Percentiles rank a stretch among this genome's conserved stretches.
phyloP scores from a whole-genome alignment of 208 protist genomes.

The Wallacemonas collosoma region DNA sequence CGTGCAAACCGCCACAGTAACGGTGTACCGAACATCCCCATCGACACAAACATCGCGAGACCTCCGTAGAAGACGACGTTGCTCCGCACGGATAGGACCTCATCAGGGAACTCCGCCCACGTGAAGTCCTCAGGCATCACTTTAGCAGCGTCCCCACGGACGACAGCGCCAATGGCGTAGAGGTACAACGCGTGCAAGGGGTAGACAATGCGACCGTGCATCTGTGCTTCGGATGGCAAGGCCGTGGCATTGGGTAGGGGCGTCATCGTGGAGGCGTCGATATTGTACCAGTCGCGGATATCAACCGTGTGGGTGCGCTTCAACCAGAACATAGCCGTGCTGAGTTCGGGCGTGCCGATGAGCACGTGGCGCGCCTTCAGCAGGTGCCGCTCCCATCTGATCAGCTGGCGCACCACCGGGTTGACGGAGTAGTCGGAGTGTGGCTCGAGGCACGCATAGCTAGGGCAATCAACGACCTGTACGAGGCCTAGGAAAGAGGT shows the following conservation, averaged over 20 bases:
- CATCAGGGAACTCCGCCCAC: constrained; percentile 1
- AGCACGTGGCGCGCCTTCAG: constrained; percentile 3
- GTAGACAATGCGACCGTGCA: constrained; percentile 31
- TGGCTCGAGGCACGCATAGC: not conserved
- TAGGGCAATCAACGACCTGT: constrained; percentile 2
- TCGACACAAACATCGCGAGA: constrained; percentile 1
- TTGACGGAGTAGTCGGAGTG: not conserved
- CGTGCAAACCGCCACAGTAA: constrained; percentile 3
- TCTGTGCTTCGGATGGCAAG: constrained; percentile 15
- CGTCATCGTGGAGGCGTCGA: constrained; percentile 7
- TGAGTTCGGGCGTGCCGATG: constrained; percentile 20
- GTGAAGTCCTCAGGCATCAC: constrained; percentile 1
- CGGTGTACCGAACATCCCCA: not conserved
- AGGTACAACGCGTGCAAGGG: constrained; percentile 53
- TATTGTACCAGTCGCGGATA: constrained; percentile 37
- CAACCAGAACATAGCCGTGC: constrained; percentile 41
- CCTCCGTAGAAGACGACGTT: constrained; percentile 1
- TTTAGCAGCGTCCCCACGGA: constrained; percentile 12
- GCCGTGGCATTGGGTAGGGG: not conserved
- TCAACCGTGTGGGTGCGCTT: constrained; percentile 26
- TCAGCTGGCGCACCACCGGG: not conserved
- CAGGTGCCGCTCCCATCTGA: not conserved
- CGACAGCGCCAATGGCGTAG: constrained; percentile 16
- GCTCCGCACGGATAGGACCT: not conserved
- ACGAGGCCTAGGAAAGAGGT: not conserved